Evolutionary conservation across 2,329 filamentous ascomycete species (phyloP), one percentile per base, ranked within the genome.

Genomic region (Penicillium italicum): DNA sequence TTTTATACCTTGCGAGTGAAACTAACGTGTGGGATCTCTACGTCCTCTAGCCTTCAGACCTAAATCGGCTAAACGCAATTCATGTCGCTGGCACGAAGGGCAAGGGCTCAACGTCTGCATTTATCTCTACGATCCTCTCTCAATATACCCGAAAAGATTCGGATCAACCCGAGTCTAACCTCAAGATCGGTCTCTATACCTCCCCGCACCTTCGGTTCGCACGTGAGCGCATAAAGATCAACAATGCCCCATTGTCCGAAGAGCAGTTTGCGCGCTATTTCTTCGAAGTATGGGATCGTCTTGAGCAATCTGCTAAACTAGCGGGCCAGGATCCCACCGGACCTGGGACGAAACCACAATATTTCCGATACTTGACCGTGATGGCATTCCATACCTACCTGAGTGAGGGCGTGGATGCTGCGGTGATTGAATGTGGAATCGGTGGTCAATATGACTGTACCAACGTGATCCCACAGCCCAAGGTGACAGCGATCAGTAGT

Each of bases 51-150:
- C 83, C 85, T 18, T 79, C 81, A 14, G 83, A 86, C 56, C 80
- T 88, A 63, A 77, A 85, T 60, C 74, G 69, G 10, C 68, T 88
- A 59, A 86, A 82, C 56, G 76, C 81, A 62, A 85, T 97, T 58
- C 93, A 97, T 70, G 85, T 97, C 43, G 90, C 93, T 1, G 93
- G 93, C 12, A 97, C 92, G 5, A 97, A 97, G 72, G 93, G 93
- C 57, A 97, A 97, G 73, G 92, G 92, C 38, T 94, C 90, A 2
- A 91, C 91, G 0, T 90, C 89, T 62, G 88, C 92, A 10, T 93
- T 92, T 71, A 83, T 91, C 20, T 90, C 91, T 14, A 86, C 86
- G 2, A 89, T 96, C 60, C 79, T 96, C n/a, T 76, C 80, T 4
- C 83, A 87, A 63, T 87, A 87, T 67, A 72, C 78, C 2, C 69